Evolutionary conservation across 768 basidiomycete species (phyloP).

Genomic region (Lepiota brunneoincarnata): DNA sequence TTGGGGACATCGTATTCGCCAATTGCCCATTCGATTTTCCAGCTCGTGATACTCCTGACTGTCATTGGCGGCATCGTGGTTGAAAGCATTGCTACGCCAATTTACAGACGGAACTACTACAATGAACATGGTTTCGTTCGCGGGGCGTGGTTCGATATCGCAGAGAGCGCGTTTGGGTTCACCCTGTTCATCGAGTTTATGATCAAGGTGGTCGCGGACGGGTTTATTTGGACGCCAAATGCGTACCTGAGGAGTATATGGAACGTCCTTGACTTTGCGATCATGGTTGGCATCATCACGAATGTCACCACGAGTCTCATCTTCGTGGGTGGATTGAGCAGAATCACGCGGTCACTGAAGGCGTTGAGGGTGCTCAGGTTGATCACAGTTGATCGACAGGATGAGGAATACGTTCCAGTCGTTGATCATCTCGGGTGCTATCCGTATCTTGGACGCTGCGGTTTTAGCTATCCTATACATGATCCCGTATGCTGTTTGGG

Average conservation of each 20-base stretch:
- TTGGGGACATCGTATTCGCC: constrained; percentile 73
- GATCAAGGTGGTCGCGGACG: constrained; percentile 92
- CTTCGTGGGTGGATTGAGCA: constrained; percentile 74
- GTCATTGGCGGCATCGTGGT: constrained; percentile 82
- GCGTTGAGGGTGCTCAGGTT: constrained; percentile 85
- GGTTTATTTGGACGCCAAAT: constrained; percentile 86
- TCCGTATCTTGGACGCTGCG: constrained; percentile 86
- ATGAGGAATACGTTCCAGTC: constrained; percentile 87
- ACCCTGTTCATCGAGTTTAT: constrained; percentile 77
- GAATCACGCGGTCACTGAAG: constrained; percentile 83
- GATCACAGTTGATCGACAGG: constrained; percentile 83
- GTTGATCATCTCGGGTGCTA: constrained; percentile 81
- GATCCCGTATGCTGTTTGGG: constrained; percentile 93
- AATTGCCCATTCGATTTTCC: constrained; percentile 68
- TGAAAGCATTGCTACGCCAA: constrained; percentile 79
- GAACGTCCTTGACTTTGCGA: constrained; percentile 88
- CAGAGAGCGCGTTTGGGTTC: constrained; percentile 70
- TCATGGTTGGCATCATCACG: constrained; percentile 74
- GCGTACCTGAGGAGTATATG: constrained; percentile 90
- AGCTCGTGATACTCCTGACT: constrained; percentile 66
- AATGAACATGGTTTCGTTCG: constrained; percentile 53
- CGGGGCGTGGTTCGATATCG: constrained; percentile 84
- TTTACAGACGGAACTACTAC: constrained; percentile 77
- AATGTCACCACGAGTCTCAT: constrained; percentile 72
- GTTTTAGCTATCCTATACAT: constrained; percentile 87